Conservation (phyloP, 306 rosid genomes). For the Acacia acuminata region DNA sequence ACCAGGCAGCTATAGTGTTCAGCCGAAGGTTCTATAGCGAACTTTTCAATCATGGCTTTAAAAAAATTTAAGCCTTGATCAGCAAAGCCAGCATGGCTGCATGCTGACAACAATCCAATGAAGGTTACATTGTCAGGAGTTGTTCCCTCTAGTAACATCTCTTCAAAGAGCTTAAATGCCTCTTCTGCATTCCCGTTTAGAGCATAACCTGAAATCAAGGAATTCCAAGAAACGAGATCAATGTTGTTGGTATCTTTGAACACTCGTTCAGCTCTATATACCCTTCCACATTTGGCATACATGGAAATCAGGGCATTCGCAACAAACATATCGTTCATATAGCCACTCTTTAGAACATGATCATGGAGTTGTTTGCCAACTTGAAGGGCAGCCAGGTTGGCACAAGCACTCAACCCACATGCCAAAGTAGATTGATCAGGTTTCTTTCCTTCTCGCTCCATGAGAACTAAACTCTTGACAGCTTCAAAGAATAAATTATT, state of each 20-base stretch:
- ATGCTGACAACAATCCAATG: slow-evolving; percentile 71
- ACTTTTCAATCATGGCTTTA: slow-evolving; percentile 58
- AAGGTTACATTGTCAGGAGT: slow-evolving; percentile 73
- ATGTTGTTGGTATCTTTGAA: slow-evolving; percentile 48
- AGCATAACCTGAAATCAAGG: slow-evolving; percentile 78
- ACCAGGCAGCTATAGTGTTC: slow-evolving; percentile 82
- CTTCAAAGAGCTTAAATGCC: slow-evolving; percentile 58
- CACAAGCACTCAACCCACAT: slow-evolving; percentile 71
- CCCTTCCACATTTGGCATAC: slow-evolving; percentile 75
- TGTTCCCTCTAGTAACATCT: slow-evolving; percentile 51
- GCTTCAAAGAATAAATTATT: slow-evolving; percentile 67
- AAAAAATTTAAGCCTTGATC: slow-evolving; percentile 54
- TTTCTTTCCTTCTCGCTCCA: slow-evolving; percentile 59
- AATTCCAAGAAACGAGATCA: slow-evolving; percentile 82
- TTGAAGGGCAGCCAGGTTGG: slow-evolving; percentile 74
- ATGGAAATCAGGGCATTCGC: slow-evolving; percentile 70
- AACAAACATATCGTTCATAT: slow-evolving; percentile 56
- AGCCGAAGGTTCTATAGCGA: slow-evolving; percentile 57
- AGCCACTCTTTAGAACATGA: slow-evolving; percentile 63
- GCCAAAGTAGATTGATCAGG: slow-evolving; percentile 71
- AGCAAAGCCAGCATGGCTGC: slow-evolving; percentile 73
- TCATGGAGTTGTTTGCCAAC: slow-evolving; percentile 77
- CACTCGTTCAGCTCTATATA: slow-evolving; percentile 50
- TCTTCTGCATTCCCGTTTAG: slow-evolving; percentile 62
- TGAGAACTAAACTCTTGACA: slow-evolving; percentile 51